These are phyloP conservation scores for Guillardia theta DNA, from an alignment of 78 protist species.

Conservation along the genomic window DNA sequence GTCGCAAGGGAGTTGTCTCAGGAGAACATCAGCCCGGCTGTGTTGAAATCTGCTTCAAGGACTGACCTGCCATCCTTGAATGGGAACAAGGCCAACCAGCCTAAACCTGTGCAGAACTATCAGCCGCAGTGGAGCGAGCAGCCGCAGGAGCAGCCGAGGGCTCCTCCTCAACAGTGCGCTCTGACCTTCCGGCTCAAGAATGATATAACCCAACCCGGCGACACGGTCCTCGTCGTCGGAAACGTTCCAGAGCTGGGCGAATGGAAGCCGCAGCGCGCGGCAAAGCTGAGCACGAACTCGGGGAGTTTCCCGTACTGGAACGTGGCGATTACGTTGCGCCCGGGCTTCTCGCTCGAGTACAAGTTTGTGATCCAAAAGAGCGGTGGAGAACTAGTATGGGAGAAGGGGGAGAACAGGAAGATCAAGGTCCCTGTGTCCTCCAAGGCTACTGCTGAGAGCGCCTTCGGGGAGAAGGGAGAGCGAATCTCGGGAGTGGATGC, in stretches of 20 bases:
- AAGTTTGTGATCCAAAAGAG: background rate
- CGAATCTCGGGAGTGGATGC: too few species aligned
- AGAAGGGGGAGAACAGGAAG: background rate
- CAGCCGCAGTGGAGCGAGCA: background rate
- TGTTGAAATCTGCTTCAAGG: too few species aligned
- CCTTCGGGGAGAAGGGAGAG: background rate
- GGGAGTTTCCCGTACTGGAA: background rate
- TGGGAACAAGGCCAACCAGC: too few species aligned
- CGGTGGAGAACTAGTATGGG: background rate
- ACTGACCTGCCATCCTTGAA: too few species aligned
- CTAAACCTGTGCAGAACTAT: background rate
- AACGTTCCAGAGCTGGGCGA: background rate
- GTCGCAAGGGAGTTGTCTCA: background rate
- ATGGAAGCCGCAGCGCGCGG: background rate
- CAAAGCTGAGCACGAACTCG: background rate
- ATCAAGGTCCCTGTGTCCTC: background rate
- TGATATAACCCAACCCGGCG: background rate
- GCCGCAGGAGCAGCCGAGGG: background rate
- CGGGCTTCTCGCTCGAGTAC: background rate
- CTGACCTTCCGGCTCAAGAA: background rate
- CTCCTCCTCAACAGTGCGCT: background rate
- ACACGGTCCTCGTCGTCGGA: background rate
- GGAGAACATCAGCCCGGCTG: background rate
- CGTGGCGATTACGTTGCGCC: background rate
- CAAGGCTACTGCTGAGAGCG: background rate